Percentiles rank a stretch among this genome's conserved stretches.
These are phyloP conservation scores for Pittosporum tobira DNA, from an alignment of 129 eudicot species.

Conservation along the genomic window DNA sequence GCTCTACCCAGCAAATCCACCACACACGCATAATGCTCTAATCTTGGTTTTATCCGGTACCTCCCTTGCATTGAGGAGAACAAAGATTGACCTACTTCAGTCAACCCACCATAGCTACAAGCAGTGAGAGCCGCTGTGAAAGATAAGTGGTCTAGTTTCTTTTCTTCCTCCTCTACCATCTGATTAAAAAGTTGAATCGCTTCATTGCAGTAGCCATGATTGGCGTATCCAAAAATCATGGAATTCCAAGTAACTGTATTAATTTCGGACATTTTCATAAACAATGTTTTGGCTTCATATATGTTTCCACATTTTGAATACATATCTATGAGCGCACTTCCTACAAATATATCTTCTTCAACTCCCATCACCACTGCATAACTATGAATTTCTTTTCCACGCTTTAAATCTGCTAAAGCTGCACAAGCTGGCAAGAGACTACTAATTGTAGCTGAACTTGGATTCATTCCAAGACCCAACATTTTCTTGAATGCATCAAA, in stretches of 20 bases:
- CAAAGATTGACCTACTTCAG: constrained; percentile 43
- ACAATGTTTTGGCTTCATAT: constrained; percentile 50
- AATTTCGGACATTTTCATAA: constrained; percentile 38
- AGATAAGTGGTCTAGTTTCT: constrained; percentile 53
- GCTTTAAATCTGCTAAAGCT: constrained; percentile 41
- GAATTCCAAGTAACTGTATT: constrained; percentile 75
- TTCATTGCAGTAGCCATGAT: constrained; percentile 53
- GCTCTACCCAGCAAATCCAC: constrained; percentile 69
- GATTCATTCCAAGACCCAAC: constrained; percentile 34
- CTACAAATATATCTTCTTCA: constrained; percentile 46
- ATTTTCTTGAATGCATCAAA: constrained; percentile 44
- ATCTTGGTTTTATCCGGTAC: constrained; percentile 42
- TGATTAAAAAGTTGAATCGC: constrained; percentile 50
- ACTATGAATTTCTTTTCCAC: constrained; percentile 70
- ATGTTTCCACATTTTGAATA: constrained; percentile 72
- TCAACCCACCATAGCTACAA: constrained; percentile 59
- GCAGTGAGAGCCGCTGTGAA: constrained; percentile 72
- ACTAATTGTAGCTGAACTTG: constrained; percentile 65
- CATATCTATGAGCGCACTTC: constrained; percentile 73
- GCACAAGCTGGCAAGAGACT: constrained; percentile 60
- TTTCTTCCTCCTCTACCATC: constrained; percentile 41
- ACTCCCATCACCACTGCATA: constrained; percentile 45
- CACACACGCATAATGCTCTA: constrained; percentile 83
- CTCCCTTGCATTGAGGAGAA: constrained; percentile 53
- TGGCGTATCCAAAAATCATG: constrained; percentile 76